A percentile compares a stretch with the other conserved stretches of the same genome.
Evolutionary conservation across 1,139 yeast genomes (phyloP).

Genomic region (Scheffersomyces segobiensis): DNA sequence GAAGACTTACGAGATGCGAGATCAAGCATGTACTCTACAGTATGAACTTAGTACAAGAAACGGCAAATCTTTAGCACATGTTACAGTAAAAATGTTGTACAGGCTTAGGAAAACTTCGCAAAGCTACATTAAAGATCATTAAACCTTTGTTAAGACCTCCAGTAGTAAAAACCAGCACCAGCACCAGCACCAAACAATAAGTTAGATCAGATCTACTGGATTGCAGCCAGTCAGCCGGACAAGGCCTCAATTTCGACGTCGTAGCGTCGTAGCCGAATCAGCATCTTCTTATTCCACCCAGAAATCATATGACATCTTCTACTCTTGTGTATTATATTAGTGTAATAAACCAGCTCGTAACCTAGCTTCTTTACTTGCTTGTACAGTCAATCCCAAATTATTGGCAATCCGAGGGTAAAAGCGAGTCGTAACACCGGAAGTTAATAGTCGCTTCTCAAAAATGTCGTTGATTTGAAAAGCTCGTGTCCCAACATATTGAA

Average conservation of each 20-base stretch:
- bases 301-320: neutral
- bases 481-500: neutral
- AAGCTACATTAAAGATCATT: neutral
- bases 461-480: neutral
- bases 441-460: too few species aligned
- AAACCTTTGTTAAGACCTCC: neutral
- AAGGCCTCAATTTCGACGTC: neutral
- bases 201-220: neutral
- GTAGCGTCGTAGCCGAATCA: neutral
- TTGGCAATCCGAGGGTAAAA: too few species aligned
- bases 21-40: neutral
- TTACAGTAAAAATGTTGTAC: neutral
- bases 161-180: neutral
- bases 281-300: neutral
- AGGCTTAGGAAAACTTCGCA: neutral
- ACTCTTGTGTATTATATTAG: neutral
- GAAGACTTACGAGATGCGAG: neutral
- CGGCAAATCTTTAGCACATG: neutral
- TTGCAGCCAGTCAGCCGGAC: neutral
- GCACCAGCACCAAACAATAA: neutral
- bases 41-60: neutral
- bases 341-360: neutral
- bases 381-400: too few species aligned
- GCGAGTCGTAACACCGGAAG: too few species aligned
- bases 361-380: neutral